Evolutionary conservation across 345 rosid species (phyloP).

Genomic region (Pseudoturritis turrita): DNA sequence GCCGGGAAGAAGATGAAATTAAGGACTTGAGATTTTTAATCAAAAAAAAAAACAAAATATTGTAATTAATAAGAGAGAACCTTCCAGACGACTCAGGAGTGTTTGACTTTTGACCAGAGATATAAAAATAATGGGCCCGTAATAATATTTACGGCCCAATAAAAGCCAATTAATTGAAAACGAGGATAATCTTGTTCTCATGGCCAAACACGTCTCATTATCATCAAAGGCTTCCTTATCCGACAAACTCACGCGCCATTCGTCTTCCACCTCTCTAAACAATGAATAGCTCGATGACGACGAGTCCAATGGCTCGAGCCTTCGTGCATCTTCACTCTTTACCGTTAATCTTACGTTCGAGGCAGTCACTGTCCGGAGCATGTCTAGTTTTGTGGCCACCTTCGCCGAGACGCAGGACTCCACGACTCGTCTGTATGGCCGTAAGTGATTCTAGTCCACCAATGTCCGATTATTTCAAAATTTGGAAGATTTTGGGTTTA

Average conservation of each 20-base stretch:
- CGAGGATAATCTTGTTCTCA: not conserved
- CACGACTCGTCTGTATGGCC: slow-evolving; percentile 80
- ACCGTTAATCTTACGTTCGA: slow-evolving; percentile 18
- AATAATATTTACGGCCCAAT: not conserved
- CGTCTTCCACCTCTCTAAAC: not conserved
- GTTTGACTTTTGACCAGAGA: not conserved
- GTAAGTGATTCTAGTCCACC: slow-evolving; percentile 40
- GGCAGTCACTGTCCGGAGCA: slow-evolving; percentile 15
- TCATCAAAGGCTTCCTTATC: slow-evolving; percentile 20
- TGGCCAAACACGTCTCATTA: slow-evolving; percentile 13
- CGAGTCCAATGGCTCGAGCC: slow-evolving; percentile 45
- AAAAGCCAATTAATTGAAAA: not conserved
- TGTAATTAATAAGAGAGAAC: not conserved
- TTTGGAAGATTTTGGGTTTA: not conserved
- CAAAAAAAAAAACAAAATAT: not conserved
- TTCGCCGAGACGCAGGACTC: slow-evolving; percentile 30
- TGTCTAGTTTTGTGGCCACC: slow-evolving; percentile 28
- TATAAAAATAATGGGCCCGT: not conserved
- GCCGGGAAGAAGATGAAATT: not conserved
- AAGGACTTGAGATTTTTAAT: not conserved
- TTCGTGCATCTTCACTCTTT: slow-evolving; percentile 20
- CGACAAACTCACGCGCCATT: slow-evolving; percentile 18
- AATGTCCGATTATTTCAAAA: not conserved
- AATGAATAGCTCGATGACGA: slow-evolving; percentile 41
- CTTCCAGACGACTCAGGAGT: not conserved